These are phyloP conservation scores for Blastobotrys mokoenaii DNA, from an alignment of 805 yeast species.

Conservation along the genomic window DNA sequence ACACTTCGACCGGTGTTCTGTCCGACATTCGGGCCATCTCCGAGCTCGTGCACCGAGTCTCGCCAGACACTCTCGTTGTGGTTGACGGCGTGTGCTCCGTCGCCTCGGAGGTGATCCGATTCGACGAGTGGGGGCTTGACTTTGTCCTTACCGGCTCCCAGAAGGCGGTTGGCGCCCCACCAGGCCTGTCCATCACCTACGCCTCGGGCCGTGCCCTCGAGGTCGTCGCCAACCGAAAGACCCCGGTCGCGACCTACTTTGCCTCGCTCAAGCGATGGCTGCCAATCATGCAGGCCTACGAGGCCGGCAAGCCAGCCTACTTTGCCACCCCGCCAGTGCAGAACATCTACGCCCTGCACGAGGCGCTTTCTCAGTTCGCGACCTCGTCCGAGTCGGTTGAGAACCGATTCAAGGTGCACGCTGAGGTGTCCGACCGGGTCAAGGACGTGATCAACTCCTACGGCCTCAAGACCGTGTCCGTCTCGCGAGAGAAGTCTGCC, in stretches of 20 bases:
- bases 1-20: slow-evolving; percentile 92
- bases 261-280: slow-evolving; percentile 77
- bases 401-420: slow-evolving; percentile 56
- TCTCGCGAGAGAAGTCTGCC: slow-evolving; percentile 54
- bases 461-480: slow-evolving; percentile 67
- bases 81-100: slow-evolving; percentile 96
- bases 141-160: slow-evolving; percentile 87
- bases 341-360: slow-evolving; percentile 70
- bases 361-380: slow-evolving; percentile 62
- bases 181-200: slow-evolving; percentile 76
- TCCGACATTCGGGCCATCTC: slow-evolving; percentile 60
- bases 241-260: slow-evolving; percentile 43
- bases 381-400: slow-evolving; percentile 39
- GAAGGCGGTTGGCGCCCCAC: slow-evolving; percentile 91
- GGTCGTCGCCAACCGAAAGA: slow-evolving; percentile 44
- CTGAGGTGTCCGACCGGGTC: slow-evolving; percentile 52
- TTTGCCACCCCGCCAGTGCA: slow-evolving; percentile 98
- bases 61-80: slow-evolving; percentile 75
- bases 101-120: slow-evolving; percentile 78
- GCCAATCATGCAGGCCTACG: slow-evolving; percentile 83
- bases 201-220: slow-evolving; percentile 71
- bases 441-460: slow-evolving; percentile 47
- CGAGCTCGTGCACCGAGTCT: slow-evolving; percentile 45
- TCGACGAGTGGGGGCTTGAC: slow-evolving; percentile 86
- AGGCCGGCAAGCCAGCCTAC: slow-evolving; percentile 68